These are phyloP conservation scores for Puccinia horiana DNA, from an alignment of 1,284 basidiomycete species.

Conservation along the genomic window DNA sequence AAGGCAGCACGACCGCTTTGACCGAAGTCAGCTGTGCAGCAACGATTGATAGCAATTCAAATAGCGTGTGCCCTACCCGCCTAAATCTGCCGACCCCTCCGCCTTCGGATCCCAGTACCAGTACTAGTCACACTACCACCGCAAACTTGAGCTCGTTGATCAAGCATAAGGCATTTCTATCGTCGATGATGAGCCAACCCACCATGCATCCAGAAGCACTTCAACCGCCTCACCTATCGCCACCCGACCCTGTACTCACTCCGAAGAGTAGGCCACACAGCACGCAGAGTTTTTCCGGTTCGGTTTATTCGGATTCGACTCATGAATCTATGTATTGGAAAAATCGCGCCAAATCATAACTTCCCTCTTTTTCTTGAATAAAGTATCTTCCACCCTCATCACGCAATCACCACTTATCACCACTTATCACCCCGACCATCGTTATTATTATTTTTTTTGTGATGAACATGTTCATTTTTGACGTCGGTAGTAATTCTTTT, in stretches of 20 bases:
- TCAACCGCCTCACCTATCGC: neutral
- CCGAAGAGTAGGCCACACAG: slow-evolving; percentile 4
- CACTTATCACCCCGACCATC: neutral
- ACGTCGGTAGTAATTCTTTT: neutral
- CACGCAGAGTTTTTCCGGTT: neutral
- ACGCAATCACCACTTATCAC: slow-evolving; percentile 8
- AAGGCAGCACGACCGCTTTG: slow-evolving; percentile 6
- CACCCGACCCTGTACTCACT: neutral
- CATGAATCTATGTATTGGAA: slow-evolving; percentile 34
- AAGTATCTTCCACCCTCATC: neutral
- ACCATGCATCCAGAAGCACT: neutral
- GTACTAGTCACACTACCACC: neutral
- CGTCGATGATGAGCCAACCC: neutral
- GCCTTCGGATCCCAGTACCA: neutral
- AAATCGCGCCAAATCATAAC: slow-evolving; percentile 16
- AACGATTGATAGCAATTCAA: slow-evolving; percentile 21
- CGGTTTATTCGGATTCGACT: slow-evolving; percentile 3
- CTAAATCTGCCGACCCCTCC: neutral
- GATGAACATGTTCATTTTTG: neutral
- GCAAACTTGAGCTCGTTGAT: slow-evolving; percentile 15
- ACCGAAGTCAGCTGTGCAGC: slow-evolving; percentile 31
- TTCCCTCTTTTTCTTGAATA: neutral
- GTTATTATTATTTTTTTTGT: neutral
- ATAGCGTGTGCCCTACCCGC: slow-evolving; percentile 15
- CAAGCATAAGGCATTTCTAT: slow-evolving; percentile 26